phyloP scores from a whole-genome alignment of 106 monocot species.

The Dendrobium catenatum region DNA sequence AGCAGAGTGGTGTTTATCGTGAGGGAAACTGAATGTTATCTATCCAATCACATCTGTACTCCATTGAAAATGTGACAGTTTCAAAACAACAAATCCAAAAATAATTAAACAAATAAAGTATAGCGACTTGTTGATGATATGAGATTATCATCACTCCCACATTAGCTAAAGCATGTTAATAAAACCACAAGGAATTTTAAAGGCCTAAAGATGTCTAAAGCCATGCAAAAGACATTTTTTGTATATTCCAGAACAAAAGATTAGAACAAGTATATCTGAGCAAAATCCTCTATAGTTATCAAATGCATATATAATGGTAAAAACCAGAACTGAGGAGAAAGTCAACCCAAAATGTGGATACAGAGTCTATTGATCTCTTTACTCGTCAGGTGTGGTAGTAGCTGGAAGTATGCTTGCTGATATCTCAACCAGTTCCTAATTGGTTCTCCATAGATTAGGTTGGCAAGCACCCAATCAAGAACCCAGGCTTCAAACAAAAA shows the following conservation, averaged over 20 bases:
- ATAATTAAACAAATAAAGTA: constrained; percentile 9
- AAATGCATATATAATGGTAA: background rate
- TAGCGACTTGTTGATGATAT: constrained; percentile 10
- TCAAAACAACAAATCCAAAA: background rate
- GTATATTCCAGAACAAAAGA: background rate
- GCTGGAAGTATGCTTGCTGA: constrained; percentile 45
- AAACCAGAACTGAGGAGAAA: constrained; percentile 48
- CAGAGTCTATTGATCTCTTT: constrained; percentile 38
- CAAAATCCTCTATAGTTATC: background rate
- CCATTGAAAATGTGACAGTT: background rate
- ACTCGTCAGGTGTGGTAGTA: constrained; percentile 18
- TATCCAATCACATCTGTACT: background rate
- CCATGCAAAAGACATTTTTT: background rate
- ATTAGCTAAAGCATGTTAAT: background rate
- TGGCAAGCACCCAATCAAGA: background rate
- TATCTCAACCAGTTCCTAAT: constrained; percentile 80
- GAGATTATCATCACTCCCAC: background rate
- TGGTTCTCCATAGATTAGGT: constrained; percentile 62
- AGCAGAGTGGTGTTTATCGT: no score
- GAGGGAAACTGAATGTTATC: no score
- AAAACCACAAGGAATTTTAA: background rate
- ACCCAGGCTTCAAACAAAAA: background rate
- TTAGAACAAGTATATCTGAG: background rate
- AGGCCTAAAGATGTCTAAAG: background rate
- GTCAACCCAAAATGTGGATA: constrained; percentile 42